Conservation (phyloP, 2,329 filamentous ascomycete genomes). For the Sclerotinia trifoliorum region DNA sequence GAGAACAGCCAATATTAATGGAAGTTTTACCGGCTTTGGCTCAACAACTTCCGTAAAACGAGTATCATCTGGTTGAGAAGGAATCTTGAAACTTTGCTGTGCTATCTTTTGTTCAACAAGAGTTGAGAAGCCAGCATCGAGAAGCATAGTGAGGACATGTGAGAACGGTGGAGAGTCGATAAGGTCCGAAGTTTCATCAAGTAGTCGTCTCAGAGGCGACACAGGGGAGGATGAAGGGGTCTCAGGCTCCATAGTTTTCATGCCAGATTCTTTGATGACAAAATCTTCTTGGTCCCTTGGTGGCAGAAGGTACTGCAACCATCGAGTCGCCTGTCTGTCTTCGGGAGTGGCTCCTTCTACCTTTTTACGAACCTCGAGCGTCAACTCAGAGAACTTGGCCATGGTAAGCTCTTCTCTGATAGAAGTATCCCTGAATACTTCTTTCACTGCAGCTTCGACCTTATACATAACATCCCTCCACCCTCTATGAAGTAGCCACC, state of each 20-base stretch:
- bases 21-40: conserved; percentile 65
- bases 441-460: conserved; percentile 81
- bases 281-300: conserved; percentile 74
- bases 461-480: conserved; percentile 80
- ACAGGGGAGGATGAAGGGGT: conserved; percentile 39
- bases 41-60: conserved; percentile 54
- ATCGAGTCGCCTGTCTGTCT: conserved; percentile 57
- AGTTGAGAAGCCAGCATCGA: conserved; percentile 83
- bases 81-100: conserved; percentile 71
- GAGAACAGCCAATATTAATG: conserved; percentile 84
- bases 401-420: conserved; percentile 85
- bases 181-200: conserved; percentile 94
- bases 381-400: conserved; percentile 74
- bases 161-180: conserved; percentile 91
- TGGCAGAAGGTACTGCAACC: conserved; percentile 83
- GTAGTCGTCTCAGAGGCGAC: conserved; percentile 67
- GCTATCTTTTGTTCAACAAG: conserved; percentile 82
- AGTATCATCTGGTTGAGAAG: conserved; percentile 39
- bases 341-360: conserved; percentile 73
- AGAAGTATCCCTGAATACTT: conserved; percentile 85
- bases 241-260: conserved; percentile 54
- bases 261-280: conserved; percentile 83
- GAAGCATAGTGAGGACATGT: conserved; percentile 79
- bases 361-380: conserved; percentile 77
- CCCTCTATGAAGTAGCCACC: conserved; percentile 93